Evolutionary conservation across 1,284 basidiomycete species (phyloP).

Genomic region (Agroathelia rolfsii): DNA sequence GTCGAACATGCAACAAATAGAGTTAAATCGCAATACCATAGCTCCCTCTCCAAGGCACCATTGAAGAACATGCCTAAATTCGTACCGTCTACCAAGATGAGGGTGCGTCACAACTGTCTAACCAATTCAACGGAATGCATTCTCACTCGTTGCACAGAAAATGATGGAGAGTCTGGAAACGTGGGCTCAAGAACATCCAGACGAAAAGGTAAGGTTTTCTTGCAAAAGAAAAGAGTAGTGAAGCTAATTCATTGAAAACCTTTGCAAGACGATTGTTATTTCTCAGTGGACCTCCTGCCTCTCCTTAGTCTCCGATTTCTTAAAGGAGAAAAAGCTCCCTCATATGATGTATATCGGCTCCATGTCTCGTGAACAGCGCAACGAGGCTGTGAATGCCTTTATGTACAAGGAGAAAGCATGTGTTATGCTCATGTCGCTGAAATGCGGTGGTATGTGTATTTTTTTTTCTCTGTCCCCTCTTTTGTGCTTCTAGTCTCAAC

Average conservation of each 20-base stretch:
- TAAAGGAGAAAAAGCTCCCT: slow-evolving; percentile 34
- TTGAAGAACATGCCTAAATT: slow-evolving; percentile 37
- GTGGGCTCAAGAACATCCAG: slow-evolving; percentile 32
- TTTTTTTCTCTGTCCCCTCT: slow-evolving; percentile 4
- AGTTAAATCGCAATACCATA: slow-evolving; percentile 24
- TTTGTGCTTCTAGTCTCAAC: too few species aligned
- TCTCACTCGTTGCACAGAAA: slow-evolving; percentile 21
- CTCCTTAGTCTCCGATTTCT: slow-evolving; percentile 43
- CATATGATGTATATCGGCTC: slow-evolving; percentile 55
- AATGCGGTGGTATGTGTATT: slow-evolving; percentile 39
- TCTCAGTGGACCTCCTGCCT: slow-evolving; percentile 56
- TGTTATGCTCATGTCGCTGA: slow-evolving; percentile 49
- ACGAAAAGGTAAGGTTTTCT: slow-evolving; percentile 44
- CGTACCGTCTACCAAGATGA: slow-evolving; percentile 57
- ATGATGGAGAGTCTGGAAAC: slow-evolving; percentile 43
- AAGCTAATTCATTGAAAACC: too few species aligned
- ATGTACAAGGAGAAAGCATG: slow-evolving; percentile 44
- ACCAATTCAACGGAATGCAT: background rate
- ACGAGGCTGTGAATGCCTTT: slow-evolving; percentile 41
- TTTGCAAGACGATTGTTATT: slow-evolving; percentile 48
- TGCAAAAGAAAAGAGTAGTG: too few species aligned
- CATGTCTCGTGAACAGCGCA: slow-evolving; percentile 41
- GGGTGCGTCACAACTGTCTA: slow-evolving; percentile 25
- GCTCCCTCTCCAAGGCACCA: slow-evolving; percentile 18
- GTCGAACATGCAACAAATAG: slow-evolving; percentile 21